phyloP scores from a whole-genome alignment of 306 rosid genomes.

The Oemleria cerasiformis region DNA sequence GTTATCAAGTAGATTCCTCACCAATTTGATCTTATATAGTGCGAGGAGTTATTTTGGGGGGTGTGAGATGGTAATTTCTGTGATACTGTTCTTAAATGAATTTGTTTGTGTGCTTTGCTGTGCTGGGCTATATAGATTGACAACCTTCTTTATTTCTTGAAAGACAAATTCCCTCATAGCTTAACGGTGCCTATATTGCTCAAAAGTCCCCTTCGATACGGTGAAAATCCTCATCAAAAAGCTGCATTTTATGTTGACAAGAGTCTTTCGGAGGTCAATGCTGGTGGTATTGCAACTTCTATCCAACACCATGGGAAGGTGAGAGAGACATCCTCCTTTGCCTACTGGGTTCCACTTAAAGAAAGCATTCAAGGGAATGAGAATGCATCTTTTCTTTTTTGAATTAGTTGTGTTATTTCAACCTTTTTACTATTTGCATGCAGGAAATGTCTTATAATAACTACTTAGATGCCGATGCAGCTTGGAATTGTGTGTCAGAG shows the following conservation, averaged over 20 bases:
- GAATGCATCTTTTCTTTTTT: background rate
- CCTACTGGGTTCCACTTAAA: background rate
- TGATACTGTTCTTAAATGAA: background rate
- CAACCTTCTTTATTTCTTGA: constrained; percentile 18
- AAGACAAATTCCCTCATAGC: constrained; percentile 84
- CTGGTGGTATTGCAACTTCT: constrained; percentile 95
- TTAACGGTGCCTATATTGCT: constrained; percentile 64
- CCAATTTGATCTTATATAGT: background rate
- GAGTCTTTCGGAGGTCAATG: constrained; percentile 70
- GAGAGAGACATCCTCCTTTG: background rate
- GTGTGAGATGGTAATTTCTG: background rate
- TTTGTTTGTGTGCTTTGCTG: background rate
- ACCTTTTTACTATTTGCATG: constrained; percentile 23
- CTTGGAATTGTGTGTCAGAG: constrained; percentile 93
- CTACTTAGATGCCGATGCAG: constrained; percentile 94
- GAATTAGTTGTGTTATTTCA: background rate
- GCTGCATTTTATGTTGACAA: constrained; percentile 84
- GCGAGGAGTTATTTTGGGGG: background rate
- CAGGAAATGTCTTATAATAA: constrained; percentile 96
- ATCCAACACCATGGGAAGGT: constrained; percentile 94
- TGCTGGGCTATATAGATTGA: constrained; percentile 16
- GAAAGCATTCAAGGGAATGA: background rate
- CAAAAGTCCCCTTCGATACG: constrained; percentile 74
- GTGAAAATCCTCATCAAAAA: constrained; percentile 96
- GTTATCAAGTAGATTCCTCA: background rate